A percentile compares a stretch with the other conserved stretches of the same genome.
Evolutionary conservation across 2,329 filamentous ascomycete genomes (phyloP).

Genomic region (Xylogone sp.): DNA sequence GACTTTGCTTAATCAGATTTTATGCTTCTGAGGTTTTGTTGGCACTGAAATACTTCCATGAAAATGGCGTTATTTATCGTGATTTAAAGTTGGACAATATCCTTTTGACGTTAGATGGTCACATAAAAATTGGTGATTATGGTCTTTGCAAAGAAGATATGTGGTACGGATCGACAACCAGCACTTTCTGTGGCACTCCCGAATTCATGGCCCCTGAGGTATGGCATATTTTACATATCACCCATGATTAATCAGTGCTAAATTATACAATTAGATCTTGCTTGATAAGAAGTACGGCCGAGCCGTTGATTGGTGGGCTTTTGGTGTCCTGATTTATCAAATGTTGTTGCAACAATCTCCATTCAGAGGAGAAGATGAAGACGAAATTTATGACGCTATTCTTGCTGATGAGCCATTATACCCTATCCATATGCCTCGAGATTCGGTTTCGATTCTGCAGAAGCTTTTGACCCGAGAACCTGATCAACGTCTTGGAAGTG

Average conservation of each 20-base stretch:
- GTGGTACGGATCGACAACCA: constrained; percentile 97
- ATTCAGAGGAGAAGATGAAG: constrained; percentile 97
- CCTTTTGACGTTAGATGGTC: constrained; percentile 86
- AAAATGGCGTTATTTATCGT: constrained; percentile 96
- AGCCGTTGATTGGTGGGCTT: constrained; percentile 99
- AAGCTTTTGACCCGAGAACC: constrained; percentile 95
- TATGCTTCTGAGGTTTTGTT: constrained; percentile 97
- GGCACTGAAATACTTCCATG: constrained; percentile 97
- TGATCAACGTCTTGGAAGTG: constrained; percentile 86
- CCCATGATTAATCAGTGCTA: constrained; percentile 22
- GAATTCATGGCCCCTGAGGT: constrained; percentile 99
- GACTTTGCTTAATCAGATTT: constrained; percentile 54
- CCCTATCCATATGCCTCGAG: constrained; percentile 96
- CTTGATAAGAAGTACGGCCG: constrained; percentile 98
- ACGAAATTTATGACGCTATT: constrained; percentile 99
- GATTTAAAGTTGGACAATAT: constrained; percentile 85
- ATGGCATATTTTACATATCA: constrained; percentile 29
- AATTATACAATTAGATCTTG: constrained; percentile 61
- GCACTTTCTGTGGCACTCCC: constrained; percentile 98
- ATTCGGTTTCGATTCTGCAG: constrained; percentile 95
- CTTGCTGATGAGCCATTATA: constrained; percentile 96
- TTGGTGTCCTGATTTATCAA: constrained; percentile 97
- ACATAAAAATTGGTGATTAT: constrained; percentile 98
- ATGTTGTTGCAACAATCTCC: constrained; percentile 99
- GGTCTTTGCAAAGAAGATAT: constrained; percentile 99